Conservation (phyloP, 2,329 filamentous ascomycete species). For the Fusarium guadeloupense region DNA sequence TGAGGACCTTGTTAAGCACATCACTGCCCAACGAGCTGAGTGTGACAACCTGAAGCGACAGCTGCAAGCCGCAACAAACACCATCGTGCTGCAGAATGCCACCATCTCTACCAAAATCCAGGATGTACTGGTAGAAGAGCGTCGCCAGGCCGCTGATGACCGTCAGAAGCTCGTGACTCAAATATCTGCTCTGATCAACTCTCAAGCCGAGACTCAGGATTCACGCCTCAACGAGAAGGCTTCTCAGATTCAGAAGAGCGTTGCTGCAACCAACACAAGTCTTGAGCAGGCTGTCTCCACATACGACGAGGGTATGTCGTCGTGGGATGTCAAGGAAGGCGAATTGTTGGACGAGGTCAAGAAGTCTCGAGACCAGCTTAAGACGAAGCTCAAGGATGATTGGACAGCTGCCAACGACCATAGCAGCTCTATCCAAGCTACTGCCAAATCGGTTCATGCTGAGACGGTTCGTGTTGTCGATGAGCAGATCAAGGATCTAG, state of each 20-base stretch:
- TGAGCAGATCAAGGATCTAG: conserved; percentile 86
- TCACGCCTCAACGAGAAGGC: conserved; percentile 73
- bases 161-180: conserved; percentile 77
- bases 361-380: conserved; percentile 79
- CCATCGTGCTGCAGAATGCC: conserved; percentile 74
- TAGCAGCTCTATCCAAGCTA: conserved; percentile 83
- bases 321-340: conserved; percentile 76
- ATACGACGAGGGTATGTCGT: conserved; percentile 77
- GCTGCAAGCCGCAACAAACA: conserved; percentile 73
- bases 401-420: conserved; percentile 83
- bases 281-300: conserved; percentile 72
- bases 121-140: conserved; percentile 78
- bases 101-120: conserved; percentile 73
- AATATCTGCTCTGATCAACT: conserved; percentile 79
- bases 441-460: conserved; percentile 86
- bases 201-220: conserved; percentile 78
- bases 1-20: conserved; percentile 78
- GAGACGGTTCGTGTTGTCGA: conserved; percentile 91
- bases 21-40: conserved; percentile 80
- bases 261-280: conserved; percentile 68
- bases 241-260: conserved; percentile 68
- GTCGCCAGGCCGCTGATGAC: conserved; percentile 75
- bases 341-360: conserved; percentile 75
- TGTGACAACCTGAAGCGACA: conserved; percentile 77
- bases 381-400: conserved; percentile 84